These are phyloP conservation scores for Candida tropicalis DNA, from an alignment of 1,139 yeast species.

Conservation along the genomic window DNA sequence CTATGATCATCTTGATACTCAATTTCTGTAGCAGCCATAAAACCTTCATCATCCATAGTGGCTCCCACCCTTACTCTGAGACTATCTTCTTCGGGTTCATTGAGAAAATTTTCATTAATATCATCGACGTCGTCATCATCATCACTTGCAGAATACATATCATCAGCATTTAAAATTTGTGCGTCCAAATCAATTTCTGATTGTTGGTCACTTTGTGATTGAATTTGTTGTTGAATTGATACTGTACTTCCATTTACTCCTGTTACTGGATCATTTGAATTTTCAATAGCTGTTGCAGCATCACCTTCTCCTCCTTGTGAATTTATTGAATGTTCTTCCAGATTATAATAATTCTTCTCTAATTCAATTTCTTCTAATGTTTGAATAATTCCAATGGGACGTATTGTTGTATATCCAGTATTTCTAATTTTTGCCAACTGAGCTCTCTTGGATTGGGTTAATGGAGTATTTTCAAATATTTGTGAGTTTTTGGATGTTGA, in stretches of 20 bases:
- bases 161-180: slow-evolving; percentile 42
- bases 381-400: slow-evolving; percentile 58
- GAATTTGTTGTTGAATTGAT: slow-evolving; percentile 5
- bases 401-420: slow-evolving; percentile 51
- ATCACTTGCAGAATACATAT: slow-evolving; percentile 19
- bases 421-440: slow-evolving; percentile 45
- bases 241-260: slow-evolving; percentile 11
- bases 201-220: slow-evolving; percentile 3
- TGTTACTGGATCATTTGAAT: slow-evolving; percentile 12
- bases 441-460: slow-evolving; percentile 39
- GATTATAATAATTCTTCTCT: slow-evolving; percentile 18
- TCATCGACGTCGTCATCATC: slow-evolving; percentile 39
- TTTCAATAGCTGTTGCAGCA: slow-evolving; percentile 13
- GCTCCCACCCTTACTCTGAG: slow-evolving; percentile 13
- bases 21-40: slow-evolving; percentile 57
- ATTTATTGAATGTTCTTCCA: slow-evolving; percentile 6
- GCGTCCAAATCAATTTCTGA: slow-evolving; percentile 49
- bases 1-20: slow-evolving; percentile 61
- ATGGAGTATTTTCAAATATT: slow-evolving; percentile 19
- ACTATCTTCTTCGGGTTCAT: slow-evolving; percentile 15
- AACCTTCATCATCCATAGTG: slow-evolving; percentile 36
- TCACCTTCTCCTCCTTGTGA: not conserved
- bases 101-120: slow-evolving; percentile 20
- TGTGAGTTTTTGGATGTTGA: slow-evolving; percentile 15
- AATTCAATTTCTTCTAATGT: slow-evolving; percentile 53